phyloP scores from a whole-genome alignment of 306 rosid genomes.

The Quercus cerris region DNA sequence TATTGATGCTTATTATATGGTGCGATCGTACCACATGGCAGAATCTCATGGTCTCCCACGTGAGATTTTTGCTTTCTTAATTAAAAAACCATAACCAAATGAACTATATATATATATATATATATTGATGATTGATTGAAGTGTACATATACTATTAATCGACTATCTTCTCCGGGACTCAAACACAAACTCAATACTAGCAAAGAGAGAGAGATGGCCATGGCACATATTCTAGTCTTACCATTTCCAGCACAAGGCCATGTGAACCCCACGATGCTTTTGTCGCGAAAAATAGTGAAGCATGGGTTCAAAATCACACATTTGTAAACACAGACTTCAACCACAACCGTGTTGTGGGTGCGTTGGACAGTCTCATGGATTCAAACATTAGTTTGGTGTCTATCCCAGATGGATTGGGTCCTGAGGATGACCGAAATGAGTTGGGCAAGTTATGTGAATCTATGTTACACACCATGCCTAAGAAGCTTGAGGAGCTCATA shows the following conservation, averaged over 20 bases:
- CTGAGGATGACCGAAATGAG: slow-evolving; percentile 36
- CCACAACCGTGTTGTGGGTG: slow-evolving; percentile 22
- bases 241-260: slow-evolving; percentile 43
- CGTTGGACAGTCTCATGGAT: not conserved
- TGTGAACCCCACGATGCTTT: slow-evolving; percentile 36
- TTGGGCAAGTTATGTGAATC: not conserved
- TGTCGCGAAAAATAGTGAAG: slow-evolving; percentile 19
- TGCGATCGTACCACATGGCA: no score
- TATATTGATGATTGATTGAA: no score
- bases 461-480: slow-evolving; percentile 23
- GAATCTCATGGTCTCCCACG: no score
- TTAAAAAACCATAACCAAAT: no score
- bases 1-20: no score
- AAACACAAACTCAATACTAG: no score
- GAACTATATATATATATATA: no score
- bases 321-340: slow-evolving; percentile 33
- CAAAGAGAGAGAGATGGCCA: slow-evolving; percentile 18
- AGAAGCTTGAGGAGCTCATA: slow-evolving; percentile 42
- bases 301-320: slow-evolving; percentile 49
- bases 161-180: not conserved
- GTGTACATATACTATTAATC: no score
- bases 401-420: slow-evolving; percentile 30
- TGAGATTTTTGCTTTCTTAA: no score
- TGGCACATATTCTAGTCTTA: slow-evolving; percentile 31
- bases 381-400: slow-evolving; percentile 9